phyloP scores from a whole-genome alignment of 2,329 filamentous ascomycete species.

The Clonostachys sp. region DNA sequence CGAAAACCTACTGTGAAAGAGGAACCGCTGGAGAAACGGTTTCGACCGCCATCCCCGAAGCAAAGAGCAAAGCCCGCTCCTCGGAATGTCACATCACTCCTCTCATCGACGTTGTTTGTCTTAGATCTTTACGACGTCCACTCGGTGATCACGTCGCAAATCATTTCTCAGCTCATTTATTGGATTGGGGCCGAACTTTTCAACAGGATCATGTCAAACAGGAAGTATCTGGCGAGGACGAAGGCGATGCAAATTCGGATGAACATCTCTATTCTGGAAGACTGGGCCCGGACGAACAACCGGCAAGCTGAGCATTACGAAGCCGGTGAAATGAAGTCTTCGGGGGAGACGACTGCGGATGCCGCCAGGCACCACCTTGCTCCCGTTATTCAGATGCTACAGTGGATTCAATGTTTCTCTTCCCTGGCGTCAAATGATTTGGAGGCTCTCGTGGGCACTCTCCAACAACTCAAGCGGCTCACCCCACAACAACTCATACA shows the following conservation, averaged over 20 bases:
- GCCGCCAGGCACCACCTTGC: conserved; percentile 79
- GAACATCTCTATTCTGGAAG: conserved; percentile 93
- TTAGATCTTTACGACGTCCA: conserved; percentile 98
- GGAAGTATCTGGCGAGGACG: conserved; percentile 88
- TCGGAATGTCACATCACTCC: conserved; percentile 88
- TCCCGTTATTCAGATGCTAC: conserved; percentile 86
- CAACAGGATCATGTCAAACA: conserved; percentile 95
- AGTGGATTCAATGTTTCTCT: conserved; percentile 98
- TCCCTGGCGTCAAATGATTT: conserved; percentile 81
- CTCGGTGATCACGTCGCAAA: conserved; percentile 90
- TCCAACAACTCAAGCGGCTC: conserved; percentile 82
- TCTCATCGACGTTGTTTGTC: conserved; percentile 95
- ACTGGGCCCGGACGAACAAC: conserved; percentile 94
- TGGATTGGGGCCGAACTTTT: conserved; percentile 96
- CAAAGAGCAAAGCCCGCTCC: conserved; percentile 88
- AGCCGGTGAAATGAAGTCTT: conserved; percentile 78
- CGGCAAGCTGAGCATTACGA: conserved; percentile 94
- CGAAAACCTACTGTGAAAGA: conserved; percentile 85
- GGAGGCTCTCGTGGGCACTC: conserved; percentile 80
- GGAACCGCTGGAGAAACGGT: conserved; percentile 85
- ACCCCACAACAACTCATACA: conserved; percentile 88
- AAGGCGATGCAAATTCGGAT: conserved; percentile 99
- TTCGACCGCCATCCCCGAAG: conserved; percentile 89
- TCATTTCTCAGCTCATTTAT: conserved; percentile 88
- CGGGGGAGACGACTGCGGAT: conserved; percentile 83